phyloP scores from a whole-genome alignment of 129 eudicot species.

The Arctium minus region DNA sequence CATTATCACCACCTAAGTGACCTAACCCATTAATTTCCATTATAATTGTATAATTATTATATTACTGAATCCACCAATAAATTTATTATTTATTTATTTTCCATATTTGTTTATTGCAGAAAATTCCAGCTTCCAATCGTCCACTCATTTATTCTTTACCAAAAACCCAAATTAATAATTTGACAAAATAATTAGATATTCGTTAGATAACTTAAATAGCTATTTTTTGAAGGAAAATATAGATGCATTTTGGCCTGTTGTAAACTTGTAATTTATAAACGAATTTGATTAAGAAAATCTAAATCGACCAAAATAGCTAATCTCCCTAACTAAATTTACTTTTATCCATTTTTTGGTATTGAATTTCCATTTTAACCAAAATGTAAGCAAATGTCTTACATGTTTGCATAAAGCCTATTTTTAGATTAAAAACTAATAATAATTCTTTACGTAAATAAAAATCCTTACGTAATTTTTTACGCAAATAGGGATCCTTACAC shows the following conservation, averaged over 20 bases:
- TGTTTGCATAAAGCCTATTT: too few species aligned
- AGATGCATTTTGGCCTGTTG: not conserved
- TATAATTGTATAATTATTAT: not conserved
- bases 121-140: not conserved
- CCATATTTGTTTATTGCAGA: not conserved
- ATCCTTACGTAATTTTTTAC: too few species aligned
- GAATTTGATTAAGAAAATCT: too few species aligned
- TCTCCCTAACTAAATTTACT: too few species aligned
- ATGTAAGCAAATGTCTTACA: too few species aligned
- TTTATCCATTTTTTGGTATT: too few species aligned
- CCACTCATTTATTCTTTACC: not conserved
- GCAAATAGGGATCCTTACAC: too few species aligned
- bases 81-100: not conserved
- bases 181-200: not conserved
- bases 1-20: constrained; percentile 6
- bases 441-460: too few species aligned
- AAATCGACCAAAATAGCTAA: too few species aligned
- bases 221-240: not conserved
- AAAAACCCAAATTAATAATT: not conserved
- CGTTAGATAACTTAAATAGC: not conserved
- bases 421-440: too few species aligned
- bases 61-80: not conserved
- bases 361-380: too few species aligned
- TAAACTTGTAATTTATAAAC: too few species aligned
- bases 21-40: not conserved